Conservation (phyloP, 495 filamentous ascomycete species). For the Trichoderma reesei region DNA sequence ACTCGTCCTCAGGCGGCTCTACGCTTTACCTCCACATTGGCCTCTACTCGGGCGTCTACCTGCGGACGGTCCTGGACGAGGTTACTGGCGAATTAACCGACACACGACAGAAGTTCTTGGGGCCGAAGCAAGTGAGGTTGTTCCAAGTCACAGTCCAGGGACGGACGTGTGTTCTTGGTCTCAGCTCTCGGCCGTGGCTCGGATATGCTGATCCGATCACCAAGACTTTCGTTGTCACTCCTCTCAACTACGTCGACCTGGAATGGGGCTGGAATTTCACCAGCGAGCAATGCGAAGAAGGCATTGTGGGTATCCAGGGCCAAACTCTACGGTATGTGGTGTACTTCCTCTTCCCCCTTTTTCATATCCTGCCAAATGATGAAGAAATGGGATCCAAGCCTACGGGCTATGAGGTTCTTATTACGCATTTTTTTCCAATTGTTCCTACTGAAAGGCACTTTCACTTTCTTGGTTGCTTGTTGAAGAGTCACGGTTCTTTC, state of each 20-base stretch:
- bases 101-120: conserved; percentile 87
- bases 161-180: conserved; percentile 76
- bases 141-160: conserved; percentile 79
- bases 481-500: not conserved
- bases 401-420: conserved; percentile 36
- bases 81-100: conserved; percentile 89
- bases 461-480: too few relatives aligned
- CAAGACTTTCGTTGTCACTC: conserved; percentile 81
- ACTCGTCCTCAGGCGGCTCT: conserved; percentile 61
- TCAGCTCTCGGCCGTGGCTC: conserved; percentile 87
- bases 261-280: conserved; percentile 95
- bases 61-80: conserved; percentile 88
- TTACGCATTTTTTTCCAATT: conserved; percentile 36
- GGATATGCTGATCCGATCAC: conserved; percentile 80
- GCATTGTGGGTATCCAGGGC: conserved; percentile 91
- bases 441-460: conserved; percentile 45
- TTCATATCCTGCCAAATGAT: conserved; percentile 44
- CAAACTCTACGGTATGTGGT: conserved; percentile 72
- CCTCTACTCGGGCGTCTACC: conserved; percentile 87
- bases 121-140: conserved; percentile 75
- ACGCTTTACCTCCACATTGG: conserved; percentile 93
- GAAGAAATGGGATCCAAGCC: conserved; percentile 48
- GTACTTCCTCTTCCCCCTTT: conserved; percentile 12
- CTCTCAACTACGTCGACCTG: conserved; percentile 75
- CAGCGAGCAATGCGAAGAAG: conserved; percentile 83